These are phyloP conservation scores for Phragmites australis DNA, from an alignment of 176 grass and related monocot species.

Conservation along the genomic window DNA sequence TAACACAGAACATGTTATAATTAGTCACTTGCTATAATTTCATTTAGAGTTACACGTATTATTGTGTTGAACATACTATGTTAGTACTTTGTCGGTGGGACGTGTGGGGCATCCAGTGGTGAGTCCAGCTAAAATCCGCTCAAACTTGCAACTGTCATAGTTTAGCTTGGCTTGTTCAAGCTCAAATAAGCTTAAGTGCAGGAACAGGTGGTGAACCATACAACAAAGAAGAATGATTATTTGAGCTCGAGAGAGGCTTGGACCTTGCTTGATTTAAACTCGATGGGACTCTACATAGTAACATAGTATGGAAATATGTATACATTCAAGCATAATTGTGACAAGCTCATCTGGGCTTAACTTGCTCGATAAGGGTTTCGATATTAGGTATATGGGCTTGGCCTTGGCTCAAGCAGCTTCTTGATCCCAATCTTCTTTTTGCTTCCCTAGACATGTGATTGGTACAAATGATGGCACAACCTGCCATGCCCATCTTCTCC, in stretches of 20 bases:
- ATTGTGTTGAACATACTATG: neutral
- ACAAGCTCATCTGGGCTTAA: no score
- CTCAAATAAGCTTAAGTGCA: no score
- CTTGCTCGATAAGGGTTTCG: neutral
- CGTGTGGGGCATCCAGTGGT: neutral
- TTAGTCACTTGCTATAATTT: neutral
- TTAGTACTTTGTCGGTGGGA: neutral
- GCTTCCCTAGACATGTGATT: neutral
- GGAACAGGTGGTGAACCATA: neutral
- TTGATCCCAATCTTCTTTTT: no score
- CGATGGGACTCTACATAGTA: neutral
- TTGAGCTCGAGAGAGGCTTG: neutral
- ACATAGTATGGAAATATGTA: neutral
- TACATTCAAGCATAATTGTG: slow-evolving; percentile 13
- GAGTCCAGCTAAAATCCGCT: neutral
- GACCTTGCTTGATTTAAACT: neutral
- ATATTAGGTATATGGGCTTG: neutral
- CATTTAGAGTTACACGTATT: neutral
- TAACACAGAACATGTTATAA: slow-evolving; percentile 16
- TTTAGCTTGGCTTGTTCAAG: no score
- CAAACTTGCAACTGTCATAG: neutral
- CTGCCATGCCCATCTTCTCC: neutral
- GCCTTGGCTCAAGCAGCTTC: neutral
- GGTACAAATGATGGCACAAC: neutral
- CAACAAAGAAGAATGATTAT: neutral